phyloP scores from a whole-genome alignment of 2,329 filamentous ascomycete species.

The Pseudopithomyces chartarum region DNA sequence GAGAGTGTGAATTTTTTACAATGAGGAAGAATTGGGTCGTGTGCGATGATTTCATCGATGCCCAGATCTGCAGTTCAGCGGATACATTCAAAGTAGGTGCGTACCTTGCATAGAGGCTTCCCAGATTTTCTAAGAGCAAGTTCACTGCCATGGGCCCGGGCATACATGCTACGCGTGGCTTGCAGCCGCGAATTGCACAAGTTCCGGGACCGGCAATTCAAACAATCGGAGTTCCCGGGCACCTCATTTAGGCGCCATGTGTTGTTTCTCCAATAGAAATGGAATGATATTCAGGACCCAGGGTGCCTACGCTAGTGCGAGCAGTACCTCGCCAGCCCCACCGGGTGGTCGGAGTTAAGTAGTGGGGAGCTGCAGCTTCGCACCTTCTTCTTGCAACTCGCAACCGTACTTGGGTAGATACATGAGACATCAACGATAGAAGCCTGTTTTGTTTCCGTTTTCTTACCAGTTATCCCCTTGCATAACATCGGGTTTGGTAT shows the following conservation, averaged over 20 bases:
- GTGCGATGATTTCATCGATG: no score
- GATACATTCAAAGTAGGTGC: no score
- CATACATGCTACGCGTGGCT: neutral
- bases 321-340: slow-evolving; percentile 18
- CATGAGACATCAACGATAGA: no score
- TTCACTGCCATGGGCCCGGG: no score
- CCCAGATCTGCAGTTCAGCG: no score
- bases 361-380: slow-evolving; percentile 4
- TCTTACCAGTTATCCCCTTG: no score
- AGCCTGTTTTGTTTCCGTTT: no score
- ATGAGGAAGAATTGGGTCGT: no score
- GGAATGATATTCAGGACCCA: slow-evolving; percentile 15
- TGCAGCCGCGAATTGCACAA: slow-evolving; percentile 7
- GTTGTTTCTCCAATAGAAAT: slow-evolving; percentile 21
- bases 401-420: neutral
- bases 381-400: slow-evolving; percentile 6
- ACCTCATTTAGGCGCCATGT: slow-evolving; percentile 21
- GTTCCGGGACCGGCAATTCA: slow-evolving; percentile 7
- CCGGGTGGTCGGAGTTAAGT: slow-evolving; percentile 20
- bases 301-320: neutral
- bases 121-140: no score
- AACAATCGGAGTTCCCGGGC: slow-evolving; percentile 14
- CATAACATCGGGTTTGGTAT: neutral
- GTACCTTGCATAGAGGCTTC: no score
- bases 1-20: no score